Evolutionary conservation across 2,329 filamentous ascomycete species (phyloP).

Genomic region (Ciborinia camelliae): DNA sequence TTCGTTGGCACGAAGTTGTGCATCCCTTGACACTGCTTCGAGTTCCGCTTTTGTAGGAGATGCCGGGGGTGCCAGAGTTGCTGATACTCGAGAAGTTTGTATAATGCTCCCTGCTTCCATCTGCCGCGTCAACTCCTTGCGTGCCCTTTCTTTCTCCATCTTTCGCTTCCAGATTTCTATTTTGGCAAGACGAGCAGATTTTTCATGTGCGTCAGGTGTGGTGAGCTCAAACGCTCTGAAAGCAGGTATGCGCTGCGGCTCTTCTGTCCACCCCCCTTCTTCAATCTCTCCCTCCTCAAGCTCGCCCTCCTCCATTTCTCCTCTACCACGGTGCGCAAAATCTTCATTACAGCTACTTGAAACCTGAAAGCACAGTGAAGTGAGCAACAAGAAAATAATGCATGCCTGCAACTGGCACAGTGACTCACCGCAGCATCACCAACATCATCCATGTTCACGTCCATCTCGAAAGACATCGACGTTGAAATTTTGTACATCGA

Average conservation of each 20-base stretch:
- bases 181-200: background rate
- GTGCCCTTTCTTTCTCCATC: background rate
- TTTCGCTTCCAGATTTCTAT: background rate
- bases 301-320: background rate
- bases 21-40: background rate
- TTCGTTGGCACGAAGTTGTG: background rate
- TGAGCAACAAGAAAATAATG: background rate
- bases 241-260: rapidly evolving
- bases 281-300: background rate
- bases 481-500: background rate
- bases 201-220: too few species aligned
- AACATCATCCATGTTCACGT: background rate
- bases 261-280: background rate
- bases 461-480: background rate
- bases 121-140: background rate
- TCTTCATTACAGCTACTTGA: background rate
- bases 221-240: background rate
- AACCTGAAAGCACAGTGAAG: background rate
- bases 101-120: background rate
- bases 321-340: background rate
- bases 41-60: background rate
- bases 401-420: background rate
- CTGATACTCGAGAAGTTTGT: background rate
- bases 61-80: too few species aligned
- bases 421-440: background rate